Evolutionary conservation across 805 yeast genomes (phyloP).

Genomic region (Saccharomyces mikatae): DNA sequence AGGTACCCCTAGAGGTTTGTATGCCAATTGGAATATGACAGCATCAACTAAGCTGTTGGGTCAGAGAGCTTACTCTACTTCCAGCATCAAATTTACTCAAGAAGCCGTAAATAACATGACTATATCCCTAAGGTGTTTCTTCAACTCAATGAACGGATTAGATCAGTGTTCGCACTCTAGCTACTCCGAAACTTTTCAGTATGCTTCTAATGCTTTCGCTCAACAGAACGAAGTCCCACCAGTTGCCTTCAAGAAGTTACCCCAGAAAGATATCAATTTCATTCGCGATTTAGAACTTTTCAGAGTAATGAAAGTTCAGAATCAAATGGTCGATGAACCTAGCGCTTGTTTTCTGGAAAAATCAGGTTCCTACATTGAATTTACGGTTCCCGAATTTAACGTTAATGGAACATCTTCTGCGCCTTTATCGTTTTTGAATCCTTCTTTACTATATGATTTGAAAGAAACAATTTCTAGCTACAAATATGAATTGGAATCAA

Average conservation of each 20-base stretch:
- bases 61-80: conserved; percentile 16
- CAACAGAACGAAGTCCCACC: not conserved
- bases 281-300: conserved; percentile 20
- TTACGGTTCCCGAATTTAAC: conserved; percentile 38
- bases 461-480: conserved; percentile 32
- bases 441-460: conserved; percentile 36
- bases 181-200: conserved; percentile 3
- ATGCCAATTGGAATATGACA: conserved; percentile 17
- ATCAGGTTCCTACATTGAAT: conserved; percentile 51
- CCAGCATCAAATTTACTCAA: conserved; percentile 29
- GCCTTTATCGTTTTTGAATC: conserved; percentile 38
- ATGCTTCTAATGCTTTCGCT: not conserved
- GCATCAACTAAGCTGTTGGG: conserved; percentile 6
- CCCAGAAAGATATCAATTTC: conserved; percentile 5
- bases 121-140: conserved; percentile 36
- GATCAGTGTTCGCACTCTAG: conserved; percentile 6
- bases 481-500: conserved; percentile 35
- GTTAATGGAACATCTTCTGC: conserved; percentile 27
- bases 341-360: conserved; percentile 3
- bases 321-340: conserved; percentile 27
- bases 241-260: conserved; percentile 1
- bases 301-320: conserved; percentile 25
- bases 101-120: conserved; percentile 56
- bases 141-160: conserved; percentile 29
- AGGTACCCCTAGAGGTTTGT: conserved; percentile 16